Percentiles rank a stretch among this genome's conserved stretches.
phyloP scores from a whole-genome alignment of 805 yeast species.

The Kodamaea lidongshanica region DNA sequence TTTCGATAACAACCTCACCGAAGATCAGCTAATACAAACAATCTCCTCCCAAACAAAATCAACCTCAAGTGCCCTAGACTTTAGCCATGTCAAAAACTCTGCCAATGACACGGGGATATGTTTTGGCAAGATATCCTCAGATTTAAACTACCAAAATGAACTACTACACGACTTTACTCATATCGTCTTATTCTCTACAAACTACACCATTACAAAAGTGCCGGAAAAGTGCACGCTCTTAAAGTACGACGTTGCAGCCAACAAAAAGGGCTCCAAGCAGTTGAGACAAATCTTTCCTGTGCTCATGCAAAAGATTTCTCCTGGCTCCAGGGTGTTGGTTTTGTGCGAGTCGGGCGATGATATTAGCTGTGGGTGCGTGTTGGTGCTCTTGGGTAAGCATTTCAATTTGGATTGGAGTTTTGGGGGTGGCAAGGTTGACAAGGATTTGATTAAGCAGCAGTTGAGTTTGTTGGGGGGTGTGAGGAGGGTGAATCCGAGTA shows the following conservation, averaged over 20 bases:
- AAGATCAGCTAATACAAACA: constrained; percentile 18
- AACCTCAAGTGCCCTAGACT: background rate
- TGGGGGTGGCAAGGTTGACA: constrained; percentile 26
- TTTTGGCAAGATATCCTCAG: constrained; percentile 2
- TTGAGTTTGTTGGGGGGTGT: constrained; percentile 43
- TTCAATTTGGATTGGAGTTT: constrained; percentile 40
- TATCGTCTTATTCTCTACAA: constrained; percentile 23
- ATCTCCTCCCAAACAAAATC: constrained; percentile 12
- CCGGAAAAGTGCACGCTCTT: constrained; percentile 10
- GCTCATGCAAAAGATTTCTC: constrained; percentile 25
- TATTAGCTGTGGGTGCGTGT: constrained; percentile 53
- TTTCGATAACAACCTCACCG: constrained; percentile 20
- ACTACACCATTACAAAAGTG: constrained; percentile 7
- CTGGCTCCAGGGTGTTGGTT: constrained; percentile 27
- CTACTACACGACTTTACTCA: constrained; percentile 6
- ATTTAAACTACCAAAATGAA: constrained; percentile 1
- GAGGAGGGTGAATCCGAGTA: constrained; percentile 62
- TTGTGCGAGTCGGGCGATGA: constrained; percentile 64
- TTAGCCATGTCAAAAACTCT: background rate
- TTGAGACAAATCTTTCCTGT: constrained; percentile 44
- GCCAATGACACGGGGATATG: constrained; percentile 3
- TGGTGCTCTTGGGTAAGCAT: constrained; percentile 45
- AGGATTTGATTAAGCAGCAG: constrained; percentile 51
- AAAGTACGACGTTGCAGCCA: constrained; percentile 20
- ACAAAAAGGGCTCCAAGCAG: constrained; percentile 63